Evolutionary conservation across 768 basidiomycete species (phyloP).

Genomic region (Lactifluus pinguis): DNA sequence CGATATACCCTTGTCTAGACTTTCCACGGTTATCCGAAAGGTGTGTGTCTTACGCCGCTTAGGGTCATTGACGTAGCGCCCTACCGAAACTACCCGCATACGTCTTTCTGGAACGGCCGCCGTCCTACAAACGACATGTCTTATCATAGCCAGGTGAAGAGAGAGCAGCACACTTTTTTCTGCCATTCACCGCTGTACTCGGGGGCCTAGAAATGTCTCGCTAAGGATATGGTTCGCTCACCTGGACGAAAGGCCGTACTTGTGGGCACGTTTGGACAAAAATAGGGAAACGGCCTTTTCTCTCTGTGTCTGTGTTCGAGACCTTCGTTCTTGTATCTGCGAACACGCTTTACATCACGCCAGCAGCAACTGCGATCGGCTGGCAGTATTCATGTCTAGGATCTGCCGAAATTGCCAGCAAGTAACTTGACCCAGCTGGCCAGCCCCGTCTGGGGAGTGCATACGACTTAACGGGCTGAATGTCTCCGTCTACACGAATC

Average conservation of each 20-base stretch:
- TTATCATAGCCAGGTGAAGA: not conserved
- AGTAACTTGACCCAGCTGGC: not conserved
- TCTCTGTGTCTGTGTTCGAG: not conserved
- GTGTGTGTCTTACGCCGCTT: not conserved
- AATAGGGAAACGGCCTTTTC: not conserved
- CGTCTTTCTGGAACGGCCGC: not conserved
- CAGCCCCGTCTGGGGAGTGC: no score
- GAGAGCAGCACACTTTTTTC: not conserved
- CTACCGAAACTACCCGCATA: not conserved
- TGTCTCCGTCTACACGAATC: not conserved
- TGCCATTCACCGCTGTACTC: not conserved
- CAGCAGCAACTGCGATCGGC: not conserved
- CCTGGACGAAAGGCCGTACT: not conserved
- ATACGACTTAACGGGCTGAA: not conserved
- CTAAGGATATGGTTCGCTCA: not conserved
- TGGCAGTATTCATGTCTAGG: not conserved
- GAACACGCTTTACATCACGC: not conserved
- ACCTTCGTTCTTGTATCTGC: not conserved
- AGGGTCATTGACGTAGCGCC: not conserved
- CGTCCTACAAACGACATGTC: not conserved
- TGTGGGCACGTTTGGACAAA: not conserved
- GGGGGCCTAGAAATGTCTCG: not conserved
- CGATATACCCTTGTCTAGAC: not conserved
- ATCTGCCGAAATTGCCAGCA: not conserved
- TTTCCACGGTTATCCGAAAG: slow-evolving; percentile 6